Evolutionary conservation across 2,329 filamentous ascomycete species (phyloP).

Genomic region (Venturia oleaginea): DNA sequence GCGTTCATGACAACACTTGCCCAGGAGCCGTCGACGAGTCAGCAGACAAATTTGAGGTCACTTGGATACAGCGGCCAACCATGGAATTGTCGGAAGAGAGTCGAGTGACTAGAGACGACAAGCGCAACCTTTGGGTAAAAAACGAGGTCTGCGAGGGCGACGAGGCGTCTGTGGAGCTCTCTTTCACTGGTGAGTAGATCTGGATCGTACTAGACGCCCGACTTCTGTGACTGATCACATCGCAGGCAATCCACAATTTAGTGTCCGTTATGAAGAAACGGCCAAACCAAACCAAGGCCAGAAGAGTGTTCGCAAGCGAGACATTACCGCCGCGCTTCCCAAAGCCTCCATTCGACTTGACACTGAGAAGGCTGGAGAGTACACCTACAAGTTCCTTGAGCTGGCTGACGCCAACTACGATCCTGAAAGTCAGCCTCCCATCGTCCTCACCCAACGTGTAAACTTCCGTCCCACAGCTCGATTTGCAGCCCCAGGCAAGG

Average conservation of each 20-base stretch:
- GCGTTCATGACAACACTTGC: conserved; percentile 71
- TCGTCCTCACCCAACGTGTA: conserved; percentile 73
- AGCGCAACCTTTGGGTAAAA: conserved; percentile 55
- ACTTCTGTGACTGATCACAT: conserved; percentile 24
- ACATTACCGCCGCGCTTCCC: conserved; percentile 67
- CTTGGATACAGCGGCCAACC: conserved; percentile 75
- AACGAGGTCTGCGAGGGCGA: conserved; percentile 89
- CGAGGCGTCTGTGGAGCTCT: conserved; percentile 77
- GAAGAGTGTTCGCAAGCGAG: conserved; percentile 56
- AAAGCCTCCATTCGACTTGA: conserved; percentile 77
- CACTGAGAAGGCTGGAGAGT: conserved; percentile 70
- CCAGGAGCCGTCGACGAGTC: conserved; percentile 68
- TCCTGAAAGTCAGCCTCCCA: conserved; percentile 51
- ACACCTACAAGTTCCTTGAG: conserved; percentile 77
- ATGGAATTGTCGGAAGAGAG: conserved; percentile 54
- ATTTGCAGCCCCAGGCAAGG: conserved; percentile 80
- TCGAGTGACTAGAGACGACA: conserved; percentile 47
- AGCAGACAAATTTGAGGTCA: conserved; percentile 67
- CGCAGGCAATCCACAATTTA: conserved; percentile 67
- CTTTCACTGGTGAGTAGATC: conserved; percentile 56
- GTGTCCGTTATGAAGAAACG: conserved; percentile 70
- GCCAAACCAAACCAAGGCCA: conserved; percentile 61
- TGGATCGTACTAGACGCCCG: conserved; percentile 13
- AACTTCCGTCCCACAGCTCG: conserved; percentile 72
- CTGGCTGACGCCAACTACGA: conserved; percentile 82